A percentile compares a stretch with the other conserved stretches of the same genome.
Conservation (phyloP, 495 filamentous ascomycete genomes). For the Ascodesmis nigricans region DNA sequence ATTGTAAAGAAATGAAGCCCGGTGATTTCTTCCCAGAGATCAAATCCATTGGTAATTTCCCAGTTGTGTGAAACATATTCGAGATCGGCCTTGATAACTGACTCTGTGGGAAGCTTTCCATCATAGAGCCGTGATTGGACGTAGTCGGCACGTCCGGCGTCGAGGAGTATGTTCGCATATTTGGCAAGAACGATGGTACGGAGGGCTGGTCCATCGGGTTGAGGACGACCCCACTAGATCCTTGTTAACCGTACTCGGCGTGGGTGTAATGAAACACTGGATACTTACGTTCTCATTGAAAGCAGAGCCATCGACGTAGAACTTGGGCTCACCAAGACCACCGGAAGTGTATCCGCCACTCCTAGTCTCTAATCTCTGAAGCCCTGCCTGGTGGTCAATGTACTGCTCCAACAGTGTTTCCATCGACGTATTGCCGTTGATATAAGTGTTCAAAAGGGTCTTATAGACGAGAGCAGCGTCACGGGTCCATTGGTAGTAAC, state of each 20-base stretch:
- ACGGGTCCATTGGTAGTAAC: constrained; percentile 48
- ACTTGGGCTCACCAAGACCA: constrained; percentile 39
- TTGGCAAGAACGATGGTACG: constrained; percentile 38
- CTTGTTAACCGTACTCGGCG: not conserved
- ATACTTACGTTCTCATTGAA: constrained; percentile 29
- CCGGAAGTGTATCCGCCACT: constrained; percentile 16
- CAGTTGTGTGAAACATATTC: constrained; percentile 51
- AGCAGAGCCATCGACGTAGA: constrained; percentile 33
- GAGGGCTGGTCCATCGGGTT: constrained; percentile 48
- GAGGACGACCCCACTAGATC: constrained; percentile 41
- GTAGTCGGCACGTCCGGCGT: constrained; percentile 9
- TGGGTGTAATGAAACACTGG: not conserved
- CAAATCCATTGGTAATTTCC: constrained; percentile 33
- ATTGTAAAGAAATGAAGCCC: constrained; percentile 40
- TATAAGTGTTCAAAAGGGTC: constrained; percentile 35
- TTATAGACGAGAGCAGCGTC: constrained; percentile 46
- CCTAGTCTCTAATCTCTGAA: constrained; percentile 14
- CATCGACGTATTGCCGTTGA: constrained; percentile 30
- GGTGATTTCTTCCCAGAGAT: constrained; percentile 48
- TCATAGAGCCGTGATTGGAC: constrained; percentile 27
- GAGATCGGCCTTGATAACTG: constrained; percentile 44
- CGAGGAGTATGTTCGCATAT: constrained; percentile 13
- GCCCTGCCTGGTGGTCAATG: constrained; percentile 22
- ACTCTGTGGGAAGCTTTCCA: constrained; percentile 29
- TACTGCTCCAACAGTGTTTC: constrained; percentile 16